These are phyloP conservation scores for Pestalotiopsis sp. DNA, from an alignment of 2,329 filamentous ascomycete species.

Conservation along the genomic window DNA sequence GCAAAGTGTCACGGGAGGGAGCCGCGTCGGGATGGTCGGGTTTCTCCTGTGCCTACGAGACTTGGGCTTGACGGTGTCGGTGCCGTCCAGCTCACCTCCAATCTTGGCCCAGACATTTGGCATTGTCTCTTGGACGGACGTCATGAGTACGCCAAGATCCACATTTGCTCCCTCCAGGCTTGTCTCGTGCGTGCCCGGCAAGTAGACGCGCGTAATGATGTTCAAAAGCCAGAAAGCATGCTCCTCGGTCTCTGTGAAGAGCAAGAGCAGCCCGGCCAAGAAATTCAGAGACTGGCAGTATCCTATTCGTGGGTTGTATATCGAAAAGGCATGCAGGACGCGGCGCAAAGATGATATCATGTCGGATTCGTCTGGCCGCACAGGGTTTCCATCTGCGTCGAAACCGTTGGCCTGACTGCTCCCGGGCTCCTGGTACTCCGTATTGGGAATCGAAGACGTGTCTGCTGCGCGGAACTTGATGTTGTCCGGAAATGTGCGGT, in stretches of 20 bases:
- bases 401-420: constrained; percentile 41
- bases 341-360: constrained; percentile 83
- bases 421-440: constrained; percentile 34
- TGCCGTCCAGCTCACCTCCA: constrained; percentile 71
- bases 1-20: constrained; percentile 89
- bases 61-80: constrained; percentile 38
- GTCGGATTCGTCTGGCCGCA: constrained; percentile 62
- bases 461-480: constrained; percentile 76
- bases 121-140: constrained; percentile 78
- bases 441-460: constrained; percentile 31
- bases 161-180: constrained; percentile 91
- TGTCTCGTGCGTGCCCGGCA: constrained; percentile 90
- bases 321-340: constrained; percentile 85
- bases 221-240: constrained; percentile 92
- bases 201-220: constrained; percentile 84
- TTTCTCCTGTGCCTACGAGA: constrained; percentile 42
- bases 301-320: constrained; percentile 88
- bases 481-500: constrained; percentile 95
- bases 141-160: constrained; percentile 92
- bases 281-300: constrained; percentile 98
- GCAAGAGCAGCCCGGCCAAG: constrained; percentile 82
- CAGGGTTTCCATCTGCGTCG: constrained; percentile 29
- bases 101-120: constrained; percentile 88
- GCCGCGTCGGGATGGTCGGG: constrained; percentile 50
- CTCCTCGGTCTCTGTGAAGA: constrained; percentile 88